These are phyloP conservation scores for Eucalyptus pauciflora DNA, from an alignment of 345 rosid genomes.

Conservation along the genomic window DNA sequence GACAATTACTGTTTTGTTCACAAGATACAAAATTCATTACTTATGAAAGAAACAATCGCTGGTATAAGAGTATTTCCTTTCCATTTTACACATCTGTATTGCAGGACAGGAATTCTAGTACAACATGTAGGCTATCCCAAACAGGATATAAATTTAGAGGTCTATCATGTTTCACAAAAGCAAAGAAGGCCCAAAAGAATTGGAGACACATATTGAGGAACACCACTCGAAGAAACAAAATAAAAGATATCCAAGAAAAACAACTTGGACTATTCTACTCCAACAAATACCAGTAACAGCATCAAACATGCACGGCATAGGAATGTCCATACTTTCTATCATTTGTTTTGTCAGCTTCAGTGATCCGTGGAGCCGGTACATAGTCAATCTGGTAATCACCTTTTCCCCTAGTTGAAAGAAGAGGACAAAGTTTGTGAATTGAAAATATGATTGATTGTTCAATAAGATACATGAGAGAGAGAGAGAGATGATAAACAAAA, in stretches of 20 bases:
- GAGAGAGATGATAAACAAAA: background rate
- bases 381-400: constrained; percentile 94
- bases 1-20: background rate
- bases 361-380: constrained; percentile 80
- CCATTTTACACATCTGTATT: background rate
- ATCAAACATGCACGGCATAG: background rate
- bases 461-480: background rate
- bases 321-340: constrained; percentile 60
- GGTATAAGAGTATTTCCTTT: background rate
- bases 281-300: background rate
- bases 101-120: background rate
- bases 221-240: background rate
- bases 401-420: constrained; percentile 48
- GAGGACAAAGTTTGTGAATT: background rate
- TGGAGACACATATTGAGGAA: background rate
- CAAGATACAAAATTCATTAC: background rate
- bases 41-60: background rate
- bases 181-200: background rate
- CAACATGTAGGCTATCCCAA: background rate
- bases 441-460: background rate
- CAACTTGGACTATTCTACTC: background rate
- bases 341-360: constrained; percentile 81
- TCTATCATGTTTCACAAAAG: background rate
- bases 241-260: background rate
- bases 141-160: background rate